Evolutionary conservation across 331 rosid genomes (phyloP).

Genomic region (Quercus lobata): DNA sequence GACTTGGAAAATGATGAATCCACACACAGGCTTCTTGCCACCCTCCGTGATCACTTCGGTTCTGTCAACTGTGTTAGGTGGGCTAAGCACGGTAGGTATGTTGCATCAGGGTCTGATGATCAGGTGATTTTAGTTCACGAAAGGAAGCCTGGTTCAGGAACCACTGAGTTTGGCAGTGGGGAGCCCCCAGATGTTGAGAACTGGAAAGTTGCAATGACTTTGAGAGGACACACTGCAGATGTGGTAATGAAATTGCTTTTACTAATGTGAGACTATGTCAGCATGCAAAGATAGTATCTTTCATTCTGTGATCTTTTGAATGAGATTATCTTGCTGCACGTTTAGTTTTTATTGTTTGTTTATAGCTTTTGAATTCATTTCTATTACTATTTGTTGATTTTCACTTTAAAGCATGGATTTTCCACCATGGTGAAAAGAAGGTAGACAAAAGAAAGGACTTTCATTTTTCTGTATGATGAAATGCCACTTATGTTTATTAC

Average conservation of each 20-base stretch:
- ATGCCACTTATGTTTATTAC: background rate
- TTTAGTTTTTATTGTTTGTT: background rate
- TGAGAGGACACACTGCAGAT: constrained; percentile 98
- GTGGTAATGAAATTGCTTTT: constrained; percentile 82
- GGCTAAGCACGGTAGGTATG: constrained; percentile 89
- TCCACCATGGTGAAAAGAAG: background rate
- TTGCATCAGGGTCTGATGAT: constrained; percentile 98
- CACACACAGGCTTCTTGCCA: constrained; percentile 90
- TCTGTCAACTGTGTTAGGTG: constrained; percentile 98
- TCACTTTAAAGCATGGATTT: background rate
- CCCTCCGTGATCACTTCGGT: constrained; percentile 95
- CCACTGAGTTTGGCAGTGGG: constrained; percentile 97
- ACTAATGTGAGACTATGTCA: background rate
- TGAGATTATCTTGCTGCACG: background rate
- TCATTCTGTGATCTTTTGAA: background rate
- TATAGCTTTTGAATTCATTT: background rate
- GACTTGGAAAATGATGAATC: constrained; percentile 56
- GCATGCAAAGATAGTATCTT: background rate
- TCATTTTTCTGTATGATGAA: background rate
- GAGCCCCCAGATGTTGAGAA: constrained; percentile 98
- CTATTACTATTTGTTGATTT: background rate
- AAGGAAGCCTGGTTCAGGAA: constrained; percentile 99
- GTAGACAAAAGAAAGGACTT: background rate
- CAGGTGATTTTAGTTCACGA: constrained; percentile 91
- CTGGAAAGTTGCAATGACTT: constrained; percentile 93